phyloP scores from a whole-genome alignment of 345 rosid genomes.

The Aegle marmelos region DNA sequence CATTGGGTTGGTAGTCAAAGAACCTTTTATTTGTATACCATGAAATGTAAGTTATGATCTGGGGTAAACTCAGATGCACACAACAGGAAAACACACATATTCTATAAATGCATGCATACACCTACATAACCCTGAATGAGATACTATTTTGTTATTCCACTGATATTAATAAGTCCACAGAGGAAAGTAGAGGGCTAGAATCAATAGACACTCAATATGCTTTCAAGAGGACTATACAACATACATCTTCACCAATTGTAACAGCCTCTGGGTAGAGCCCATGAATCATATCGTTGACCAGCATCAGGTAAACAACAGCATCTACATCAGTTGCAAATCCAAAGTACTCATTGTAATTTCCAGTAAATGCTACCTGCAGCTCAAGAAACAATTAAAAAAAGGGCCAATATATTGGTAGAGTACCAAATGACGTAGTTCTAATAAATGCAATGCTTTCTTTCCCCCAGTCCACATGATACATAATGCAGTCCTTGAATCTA shows the following conservation, averaged over 20 bases:
- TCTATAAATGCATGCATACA: background rate
- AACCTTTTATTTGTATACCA: background rate
- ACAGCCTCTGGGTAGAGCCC: slow-evolving; percentile 92
- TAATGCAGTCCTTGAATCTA: background rate
- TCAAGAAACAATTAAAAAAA: slow-evolving; percentile 7
- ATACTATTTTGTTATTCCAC: background rate
- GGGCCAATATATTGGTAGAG: background rate
- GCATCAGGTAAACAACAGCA: slow-evolving; percentile 88
- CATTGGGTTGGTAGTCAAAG: background rate
- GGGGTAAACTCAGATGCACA: background rate
- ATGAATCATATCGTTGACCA: slow-evolving; percentile 90
- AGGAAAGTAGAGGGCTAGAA: slow-evolving; percentile 4
- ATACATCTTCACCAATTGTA: slow-evolving; percentile 91
- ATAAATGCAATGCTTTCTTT: background rate
- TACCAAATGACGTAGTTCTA: background rate
- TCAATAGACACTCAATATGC: slow-evolving; percentile 5
- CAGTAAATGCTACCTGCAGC: slow-evolving; percentile 73
- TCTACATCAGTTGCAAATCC: slow-evolving; percentile 90
- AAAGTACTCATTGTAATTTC: slow-evolving; percentile 86
- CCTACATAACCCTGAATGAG: background rate
- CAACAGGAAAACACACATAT: background rate
- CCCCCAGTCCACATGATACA: background rate
- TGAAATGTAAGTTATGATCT: background rate
- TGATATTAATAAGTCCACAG: background rate
- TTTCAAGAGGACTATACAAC: slow-evolving; percentile 24